Percentiles rank a stretch among this genome's conserved stretches.
Conservation (phyloP, 345 rosid species). For the Streptanthus diversifolius region DNA sequence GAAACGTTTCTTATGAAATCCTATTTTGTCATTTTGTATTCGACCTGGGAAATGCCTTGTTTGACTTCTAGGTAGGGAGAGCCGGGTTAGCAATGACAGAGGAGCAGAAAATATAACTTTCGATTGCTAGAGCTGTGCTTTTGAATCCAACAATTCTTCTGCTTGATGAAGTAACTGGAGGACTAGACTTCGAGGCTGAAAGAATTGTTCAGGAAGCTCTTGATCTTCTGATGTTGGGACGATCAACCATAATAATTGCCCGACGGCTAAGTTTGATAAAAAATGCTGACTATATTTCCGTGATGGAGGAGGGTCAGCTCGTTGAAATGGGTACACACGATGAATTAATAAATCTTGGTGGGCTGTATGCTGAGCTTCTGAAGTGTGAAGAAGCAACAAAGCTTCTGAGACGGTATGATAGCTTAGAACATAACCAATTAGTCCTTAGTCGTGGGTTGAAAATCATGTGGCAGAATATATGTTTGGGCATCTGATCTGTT, state of each 20-base stretch:
- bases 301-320: conserved; percentile 98
- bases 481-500: not conserved
- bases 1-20: not conserved
- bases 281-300: conserved; percentile 95
- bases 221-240: conserved; percentile 91
- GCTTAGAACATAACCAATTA: not conserved
- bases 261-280: conserved; percentile 85
- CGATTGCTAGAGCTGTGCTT: conserved; percentile 96
- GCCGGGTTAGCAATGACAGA: conserved; percentile 79
- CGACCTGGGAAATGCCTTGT: conserved; percentile 10
- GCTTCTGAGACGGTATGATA: conserved; percentile 86
- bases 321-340: conserved; percentile 99
- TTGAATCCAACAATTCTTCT: conserved; percentile 78
- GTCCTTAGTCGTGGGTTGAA: not conserved
- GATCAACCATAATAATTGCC: conserved; percentile 95
- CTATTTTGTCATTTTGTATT: not conserved
- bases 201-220: conserved; percentile 81
- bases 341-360: conserved; percentile 64
- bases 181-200: conserved; percentile 96
- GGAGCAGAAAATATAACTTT: conserved; percentile 86
- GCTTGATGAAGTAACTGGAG: conserved; percentile 97
- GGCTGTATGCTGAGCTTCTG: conserved; percentile 88
- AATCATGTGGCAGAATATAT: conserved; percentile 3
- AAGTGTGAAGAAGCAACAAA: conserved; percentile 96
- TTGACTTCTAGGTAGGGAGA: conserved; percentile 68